Evolutionary conservation across 331 rosid genomes (phyloP), one percentile per base, ranked within the genome.

Genomic region (Malus hybrid): DNA sequence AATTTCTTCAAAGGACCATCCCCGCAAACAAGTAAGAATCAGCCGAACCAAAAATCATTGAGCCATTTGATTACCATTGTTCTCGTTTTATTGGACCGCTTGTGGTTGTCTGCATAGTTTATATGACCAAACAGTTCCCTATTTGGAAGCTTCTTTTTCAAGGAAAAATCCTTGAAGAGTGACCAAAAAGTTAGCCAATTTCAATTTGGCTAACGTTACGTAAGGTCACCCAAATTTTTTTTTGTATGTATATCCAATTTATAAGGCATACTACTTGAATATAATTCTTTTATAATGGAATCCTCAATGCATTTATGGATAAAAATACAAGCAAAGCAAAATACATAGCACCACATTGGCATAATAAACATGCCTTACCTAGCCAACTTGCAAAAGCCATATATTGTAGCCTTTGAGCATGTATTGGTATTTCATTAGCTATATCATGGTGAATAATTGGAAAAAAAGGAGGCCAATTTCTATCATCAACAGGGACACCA

Each of bases 371-470:
- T 15, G 56, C 24, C 82, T 67, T 88, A 92, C 99, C 99, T 83
- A 95, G 77, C 99, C 99, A 95, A 83, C 99, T 92, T 44, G 97
- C 99, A 81, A 95, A 95, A 76, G 99, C 99, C 87, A 89, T 81
- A 85, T 95, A 95, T 80, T 95, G 99, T 78, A 95, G 83, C 83
- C 77, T 92, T 84, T 95, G 99, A 73, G 96, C 99, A 82, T 95
- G 96, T 75, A 86, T 89, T 6, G 97, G 99, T 81, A 95, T 95
- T 82, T 95, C 99, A 73, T 90, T 92, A 76, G 97, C 87, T 78
- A 95, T 92, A 87, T 94, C 99, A 84, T 94, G 99, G 85, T 94
- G 99, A 80, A 94, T 94, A 68, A 94, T 85, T 32, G 99, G 99
- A 74, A 94, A 94, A 79, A 89, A 61, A 24, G 97, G 97, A 86